Conservation (phyloP, 768 basidiomycete species). For the Xerocomellus intermedius region DNA sequence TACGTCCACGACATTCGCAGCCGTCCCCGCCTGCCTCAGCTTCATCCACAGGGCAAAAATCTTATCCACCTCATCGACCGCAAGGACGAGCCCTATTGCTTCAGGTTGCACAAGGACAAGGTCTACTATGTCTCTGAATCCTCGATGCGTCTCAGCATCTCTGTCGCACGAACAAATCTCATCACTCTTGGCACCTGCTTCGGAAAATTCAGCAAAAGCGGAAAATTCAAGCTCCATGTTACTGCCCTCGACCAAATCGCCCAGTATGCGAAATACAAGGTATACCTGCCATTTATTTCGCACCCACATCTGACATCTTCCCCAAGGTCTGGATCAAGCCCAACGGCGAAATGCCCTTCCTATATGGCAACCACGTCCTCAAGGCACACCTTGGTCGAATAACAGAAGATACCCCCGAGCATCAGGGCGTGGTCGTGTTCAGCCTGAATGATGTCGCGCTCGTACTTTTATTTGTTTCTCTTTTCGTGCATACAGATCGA, state of each 20-base stretch:
- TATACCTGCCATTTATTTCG: constrained; percentile 32
- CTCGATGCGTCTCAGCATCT: constrained; percentile 89
- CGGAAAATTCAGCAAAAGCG: constrained; percentile 95
- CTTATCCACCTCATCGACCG: constrained; percentile 94
- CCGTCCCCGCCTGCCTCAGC: background rate
- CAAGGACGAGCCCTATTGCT: constrained; percentile 92
- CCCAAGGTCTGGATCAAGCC: constrained; percentile 96
- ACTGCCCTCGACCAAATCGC: constrained; percentile 91
- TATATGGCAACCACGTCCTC: constrained; percentile 97
- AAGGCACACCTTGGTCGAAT: constrained; percentile 99
- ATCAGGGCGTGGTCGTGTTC: constrained; percentile 96
- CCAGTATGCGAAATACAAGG: constrained; percentile 98
- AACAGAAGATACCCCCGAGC: constrained; percentile 98
- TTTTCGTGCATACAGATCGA: constrained; percentile 7
- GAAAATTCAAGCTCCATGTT: constrained; percentile 97
- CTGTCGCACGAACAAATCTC: constrained; percentile 89
- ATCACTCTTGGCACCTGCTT: constrained; percentile 94
- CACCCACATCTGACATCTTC: background rate
- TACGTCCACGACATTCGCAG: constrained; percentile 35
- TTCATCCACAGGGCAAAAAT: constrained; percentile 76
- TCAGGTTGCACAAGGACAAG: constrained; percentile 90
- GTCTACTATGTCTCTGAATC: constrained; percentile 97
- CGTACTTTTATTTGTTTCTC: constrained; percentile 37
- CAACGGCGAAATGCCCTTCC: constrained; percentile 98
- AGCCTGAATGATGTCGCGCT: constrained; percentile 95